Evolutionary conservation across 768 basidiomycete species (phyloP).

Genomic region (Boletus insuetus): DNA sequence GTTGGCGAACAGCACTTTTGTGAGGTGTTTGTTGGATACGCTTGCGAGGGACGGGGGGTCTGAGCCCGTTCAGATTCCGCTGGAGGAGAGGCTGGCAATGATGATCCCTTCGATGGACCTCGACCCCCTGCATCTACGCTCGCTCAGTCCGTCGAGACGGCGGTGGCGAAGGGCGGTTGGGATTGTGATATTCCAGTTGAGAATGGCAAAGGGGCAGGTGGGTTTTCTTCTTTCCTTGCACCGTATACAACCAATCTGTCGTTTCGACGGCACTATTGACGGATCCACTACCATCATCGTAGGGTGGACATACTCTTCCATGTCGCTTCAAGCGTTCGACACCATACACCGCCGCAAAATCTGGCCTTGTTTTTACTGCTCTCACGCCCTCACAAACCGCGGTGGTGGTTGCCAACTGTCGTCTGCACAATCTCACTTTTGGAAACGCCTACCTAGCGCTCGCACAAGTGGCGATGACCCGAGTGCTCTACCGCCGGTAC

Average conservation of each 20-base stretch:
- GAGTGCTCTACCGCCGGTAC: slow-evolving; percentile 47
- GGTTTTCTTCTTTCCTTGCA: not conserved
- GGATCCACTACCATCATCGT: not conserved
- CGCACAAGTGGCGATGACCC: slow-evolving; percentile 51
- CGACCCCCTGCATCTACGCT: slow-evolving; percentile 26
- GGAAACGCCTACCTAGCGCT: slow-evolving; percentile 49
- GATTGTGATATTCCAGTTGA: slow-evolving; percentile 33
- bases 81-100: slow-evolving; percentile 42
- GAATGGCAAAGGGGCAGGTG: slow-evolving; percentile 37
- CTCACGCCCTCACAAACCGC: slow-evolving; percentile 33
- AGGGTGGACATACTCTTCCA: slow-evolving; percentile 62
- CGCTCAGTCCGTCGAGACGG: slow-evolving; percentile 33
- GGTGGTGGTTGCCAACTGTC: slow-evolving; percentile 38
- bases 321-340: slow-evolving; percentile 38
- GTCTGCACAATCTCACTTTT: slow-evolving; percentile 43
- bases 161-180: slow-evolving; percentile 49
- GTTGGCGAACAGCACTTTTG: slow-evolving; percentile 39
- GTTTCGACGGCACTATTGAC: not conserved
- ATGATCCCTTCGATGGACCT: slow-evolving; percentile 38
- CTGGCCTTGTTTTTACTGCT: slow-evolving; percentile 19
- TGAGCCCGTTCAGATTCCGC: slow-evolving; percentile 15
- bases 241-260: not conserved
- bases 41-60: slow-evolving; percentile 20
- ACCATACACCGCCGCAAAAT: slow-evolving; percentile 35
- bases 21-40: slow-evolving; percentile 45